phyloP scores from a whole-genome alignment of 257 asterid genomes.

The Petunia secreta region DNA sequence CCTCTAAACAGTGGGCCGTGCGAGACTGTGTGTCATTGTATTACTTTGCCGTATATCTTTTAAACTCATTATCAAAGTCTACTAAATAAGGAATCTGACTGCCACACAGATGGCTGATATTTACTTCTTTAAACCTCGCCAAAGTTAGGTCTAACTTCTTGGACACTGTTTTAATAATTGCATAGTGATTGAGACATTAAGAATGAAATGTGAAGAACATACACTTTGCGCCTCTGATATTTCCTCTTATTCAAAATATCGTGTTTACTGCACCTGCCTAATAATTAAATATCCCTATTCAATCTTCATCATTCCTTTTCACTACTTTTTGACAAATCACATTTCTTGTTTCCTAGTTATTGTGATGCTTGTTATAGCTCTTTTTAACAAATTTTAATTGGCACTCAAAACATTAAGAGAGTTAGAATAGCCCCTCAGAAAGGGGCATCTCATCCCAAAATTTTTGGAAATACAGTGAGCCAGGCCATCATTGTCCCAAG shows the following conservation, averaged over 20 bases:
- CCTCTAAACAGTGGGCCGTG: no score
- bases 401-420: not conserved
- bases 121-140: not conserved
- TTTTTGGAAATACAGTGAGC: not conserved
- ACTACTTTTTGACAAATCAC: not conserved
- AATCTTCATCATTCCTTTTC: not conserved
- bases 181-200: not conserved
- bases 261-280: constrained; percentile 40
- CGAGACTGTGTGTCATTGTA: no score
- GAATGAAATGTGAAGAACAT: not conserved
- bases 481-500: not conserved
- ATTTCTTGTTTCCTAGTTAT: not conserved
- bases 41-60: no score
- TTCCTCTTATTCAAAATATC: not conserved
- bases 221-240: not conserved
- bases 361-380: not conserved
- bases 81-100: not conserved
- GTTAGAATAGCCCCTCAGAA: not conserved
- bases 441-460: not conserved
- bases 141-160: not conserved
- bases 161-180: constrained; percentile 10
- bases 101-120: not conserved
- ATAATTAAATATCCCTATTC: not conserved
- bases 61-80: no score
- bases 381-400: not conserved